phyloP scores from a whole-genome alignment of 2,329 filamentous ascomycete genomes.

The Ceratocystis variospora region DNA sequence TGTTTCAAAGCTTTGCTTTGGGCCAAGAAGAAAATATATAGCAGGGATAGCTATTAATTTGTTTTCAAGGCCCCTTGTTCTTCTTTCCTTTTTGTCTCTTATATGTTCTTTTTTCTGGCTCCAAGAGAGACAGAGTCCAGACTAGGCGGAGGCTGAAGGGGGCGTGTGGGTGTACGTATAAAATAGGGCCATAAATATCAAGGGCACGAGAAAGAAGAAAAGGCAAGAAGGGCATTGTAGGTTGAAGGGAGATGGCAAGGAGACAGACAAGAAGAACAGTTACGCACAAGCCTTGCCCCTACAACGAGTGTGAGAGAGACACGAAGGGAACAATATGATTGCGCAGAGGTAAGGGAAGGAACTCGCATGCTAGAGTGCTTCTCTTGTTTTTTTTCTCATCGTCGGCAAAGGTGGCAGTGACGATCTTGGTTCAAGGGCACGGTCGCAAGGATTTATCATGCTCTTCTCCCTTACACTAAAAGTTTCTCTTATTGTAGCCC shows the following conservation, averaged over 20 bases:
- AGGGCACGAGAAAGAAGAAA: too few species aligned
- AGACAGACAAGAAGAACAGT: too few species aligned
- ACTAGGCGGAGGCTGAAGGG: neutral
- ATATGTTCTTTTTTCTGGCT: neutral
- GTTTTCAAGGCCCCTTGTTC: neutral
- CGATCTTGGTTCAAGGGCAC: conserved; percentile 6
- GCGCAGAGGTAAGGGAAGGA: neutral
- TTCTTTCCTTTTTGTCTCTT: neutral
- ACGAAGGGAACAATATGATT: neutral
- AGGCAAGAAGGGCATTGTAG: too few species aligned
- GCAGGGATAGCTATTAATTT: neutral
- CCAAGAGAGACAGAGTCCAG: neutral
- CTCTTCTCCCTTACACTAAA: neutral
- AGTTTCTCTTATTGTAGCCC: neutral
- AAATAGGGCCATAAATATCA: too few species aligned
- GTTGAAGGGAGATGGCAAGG: too few species aligned
- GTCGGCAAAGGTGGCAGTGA: conserved; percentile 5
- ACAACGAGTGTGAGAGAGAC: neutral
- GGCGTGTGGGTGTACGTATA: neutral
- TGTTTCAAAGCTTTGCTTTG: conserved; percentile 5
- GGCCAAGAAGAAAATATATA: neutral
- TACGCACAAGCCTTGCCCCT: too few species aligned
- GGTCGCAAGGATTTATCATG: neutral
- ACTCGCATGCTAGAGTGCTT: neutral
- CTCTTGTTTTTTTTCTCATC: neutral